phyloP scores from a whole-genome alignment of 2,329 filamentous ascomycete genomes.

The Neocatenulostroma microsporum region DNA sequence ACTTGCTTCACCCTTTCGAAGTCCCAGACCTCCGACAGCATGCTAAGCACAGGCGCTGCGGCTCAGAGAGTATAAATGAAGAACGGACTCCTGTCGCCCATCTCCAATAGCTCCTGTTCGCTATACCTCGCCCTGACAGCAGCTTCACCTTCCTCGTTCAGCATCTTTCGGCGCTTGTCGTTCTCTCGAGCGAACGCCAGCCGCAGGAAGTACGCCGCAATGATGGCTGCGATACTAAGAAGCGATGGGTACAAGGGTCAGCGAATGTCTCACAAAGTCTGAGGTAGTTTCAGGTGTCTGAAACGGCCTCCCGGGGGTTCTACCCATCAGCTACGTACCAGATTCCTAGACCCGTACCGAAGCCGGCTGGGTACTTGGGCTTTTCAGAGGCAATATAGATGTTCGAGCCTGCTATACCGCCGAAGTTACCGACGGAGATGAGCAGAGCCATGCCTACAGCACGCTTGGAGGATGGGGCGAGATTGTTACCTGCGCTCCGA shows the following conservation, averaged over 20 bases:
- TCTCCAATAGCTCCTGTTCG: conserved; percentile 29
- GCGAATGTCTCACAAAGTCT: no score
- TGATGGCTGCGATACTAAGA: conserved; percentile 18
- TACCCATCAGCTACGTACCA: no score
- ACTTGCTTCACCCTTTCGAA: no score
- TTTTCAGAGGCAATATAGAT: conserved; percentile 53
- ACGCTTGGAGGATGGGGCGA: conserved; percentile 46
- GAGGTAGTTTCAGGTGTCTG: no score
- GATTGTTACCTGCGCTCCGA: conserved; percentile 44
- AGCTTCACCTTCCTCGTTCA: conserved; percentile 26
- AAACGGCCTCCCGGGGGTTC: no score
- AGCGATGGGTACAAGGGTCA: no score
- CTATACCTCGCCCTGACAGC: conserved; percentile 28
- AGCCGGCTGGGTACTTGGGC: conserved; percentile 44
- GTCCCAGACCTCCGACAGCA: no score
- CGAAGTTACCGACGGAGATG: conserved; percentile 44
- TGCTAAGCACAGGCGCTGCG: no score
- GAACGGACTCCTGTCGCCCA: conserved; percentile 32
- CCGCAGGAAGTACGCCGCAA: conserved; percentile 17
- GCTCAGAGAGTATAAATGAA: conserved; percentile 51
- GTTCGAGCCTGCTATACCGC: conserved; percentile 51
- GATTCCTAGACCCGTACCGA: conserved; percentile 26
- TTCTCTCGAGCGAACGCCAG: conserved; percentile 25
- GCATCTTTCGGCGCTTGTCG: conserved; percentile 48
- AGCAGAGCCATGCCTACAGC: conserved; percentile 43